A percentile compares a stretch with the other conserved stretches of the same genome.
Evolutionary conservation across 768 basidiomycete species (phyloP).

Genomic region (Saitozyma podzolica): DNA sequence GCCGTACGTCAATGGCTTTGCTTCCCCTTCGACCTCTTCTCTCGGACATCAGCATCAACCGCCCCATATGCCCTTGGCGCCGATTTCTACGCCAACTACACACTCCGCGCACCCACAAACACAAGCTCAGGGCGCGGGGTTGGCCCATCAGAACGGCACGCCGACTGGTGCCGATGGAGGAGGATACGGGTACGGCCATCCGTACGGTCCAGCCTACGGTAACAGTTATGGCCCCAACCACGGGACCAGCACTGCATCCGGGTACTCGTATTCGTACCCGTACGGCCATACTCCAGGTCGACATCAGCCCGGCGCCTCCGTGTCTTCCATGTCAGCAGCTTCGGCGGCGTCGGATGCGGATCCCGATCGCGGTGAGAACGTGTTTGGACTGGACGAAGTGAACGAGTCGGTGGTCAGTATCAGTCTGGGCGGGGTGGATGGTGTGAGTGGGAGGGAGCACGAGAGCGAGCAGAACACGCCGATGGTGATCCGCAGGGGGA

Average conservation of each 20-base stretch:
- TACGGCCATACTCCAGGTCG: not conserved
- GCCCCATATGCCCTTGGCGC: not conserved
- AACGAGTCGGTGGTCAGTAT: constrained; percentile 7
- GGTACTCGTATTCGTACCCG: not conserved
- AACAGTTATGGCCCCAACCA: too few species aligned
- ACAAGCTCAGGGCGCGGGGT: not conserved
- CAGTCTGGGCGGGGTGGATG: constrained; percentile 1
- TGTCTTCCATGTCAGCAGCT: not conserved
- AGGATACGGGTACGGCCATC: not conserved
- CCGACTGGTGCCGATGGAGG: not conserved
- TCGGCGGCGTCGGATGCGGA: constrained; percentile 12
- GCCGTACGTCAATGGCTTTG: too few species aligned
- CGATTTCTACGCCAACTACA: constrained; percentile 2
- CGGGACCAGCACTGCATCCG: too few species aligned
- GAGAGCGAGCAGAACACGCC: constrained; percentile 34
- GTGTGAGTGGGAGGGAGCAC: not conserved
- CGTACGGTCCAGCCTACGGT: too few species aligned
- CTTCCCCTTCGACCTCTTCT: not conserved
- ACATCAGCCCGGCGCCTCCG: constrained; percentile 2
- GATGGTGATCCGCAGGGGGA: constrained; percentile 16
- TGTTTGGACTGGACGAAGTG: constrained; percentile 25
- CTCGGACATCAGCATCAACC: not conserved
- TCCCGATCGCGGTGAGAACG: constrained; percentile 10
- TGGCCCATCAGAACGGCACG: not conserved
- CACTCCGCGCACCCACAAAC: constrained; percentile 9